Evolutionary conservation across 2,329 filamentous ascomycete species (phyloP).

Genomic region (Pseudocercospora cruenta): DNA sequence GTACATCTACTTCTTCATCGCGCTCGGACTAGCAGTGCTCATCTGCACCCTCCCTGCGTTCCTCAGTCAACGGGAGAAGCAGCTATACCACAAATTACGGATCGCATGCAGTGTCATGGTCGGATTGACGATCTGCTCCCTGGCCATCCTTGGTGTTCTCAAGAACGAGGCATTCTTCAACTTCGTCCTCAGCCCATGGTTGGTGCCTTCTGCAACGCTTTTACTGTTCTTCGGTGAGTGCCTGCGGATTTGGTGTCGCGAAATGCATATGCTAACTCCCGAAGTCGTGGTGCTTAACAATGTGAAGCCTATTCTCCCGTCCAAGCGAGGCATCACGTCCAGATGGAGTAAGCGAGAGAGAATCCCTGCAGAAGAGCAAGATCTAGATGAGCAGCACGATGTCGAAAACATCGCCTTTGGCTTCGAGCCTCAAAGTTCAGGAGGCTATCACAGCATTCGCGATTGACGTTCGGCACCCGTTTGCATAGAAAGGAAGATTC

Average conservation of each 20-base stretch:
- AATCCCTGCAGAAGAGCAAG: not conserved
- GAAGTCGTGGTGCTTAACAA: not conserved
- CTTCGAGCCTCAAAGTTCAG: not conserved
- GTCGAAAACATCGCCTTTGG: not conserved
- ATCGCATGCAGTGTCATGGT: not conserved
- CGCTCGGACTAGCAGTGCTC: conserved; percentile 34
- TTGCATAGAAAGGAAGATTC: no score
- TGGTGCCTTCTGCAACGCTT: not conserved
- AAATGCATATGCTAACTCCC: not conserved
- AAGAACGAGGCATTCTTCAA: not conserved
- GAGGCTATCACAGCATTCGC: not conserved
- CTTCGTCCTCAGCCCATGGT: not conserved
- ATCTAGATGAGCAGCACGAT: not conserved
- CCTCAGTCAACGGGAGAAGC: conserved; percentile 18
- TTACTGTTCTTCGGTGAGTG: not conserved
- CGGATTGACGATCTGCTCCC: not conserved
- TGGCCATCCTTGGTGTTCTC: not conserved
- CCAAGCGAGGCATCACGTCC: not conserved
- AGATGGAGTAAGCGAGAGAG: not conserved
- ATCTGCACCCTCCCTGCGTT: conserved; percentile 36
- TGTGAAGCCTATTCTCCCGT: not conserved
- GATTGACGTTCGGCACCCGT: no score
- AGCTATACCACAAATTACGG: not conserved
- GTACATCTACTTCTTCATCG: conserved; percentile 34
- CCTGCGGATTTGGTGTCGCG: not conserved